Base-by-base conservation (phyloP, 2,329 filamentous ascomycete genomes). In the Septoria linicola region DNA sequence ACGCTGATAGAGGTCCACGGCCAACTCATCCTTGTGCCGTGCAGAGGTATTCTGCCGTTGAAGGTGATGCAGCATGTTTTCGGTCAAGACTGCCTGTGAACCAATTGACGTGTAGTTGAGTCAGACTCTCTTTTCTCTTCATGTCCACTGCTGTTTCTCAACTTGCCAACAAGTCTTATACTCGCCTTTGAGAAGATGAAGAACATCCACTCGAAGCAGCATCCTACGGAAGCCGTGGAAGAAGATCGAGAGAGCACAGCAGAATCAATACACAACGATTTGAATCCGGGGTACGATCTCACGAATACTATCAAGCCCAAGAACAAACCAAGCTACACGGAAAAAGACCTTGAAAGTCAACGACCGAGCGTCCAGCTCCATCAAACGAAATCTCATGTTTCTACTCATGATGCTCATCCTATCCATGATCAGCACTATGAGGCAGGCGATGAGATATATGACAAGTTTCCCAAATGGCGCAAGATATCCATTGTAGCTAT, bases 401-500 rank as follows among this genome's bases (percentile, higher is more conserved):
- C 64, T 2, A 65, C 63, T 8, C 66, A 69, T 43, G 66, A 69
- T 45, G 57, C 54, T 16, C 51, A 55, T 6, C 47, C 59, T 7
- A 49, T 51, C 13, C 59, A 61, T 31, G 58, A 66, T 23, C 49
- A 57, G 14, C 66, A 70, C 27, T 73, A 68, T 56, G 74, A 78
- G 51, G 59, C 66, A 35, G 73, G 75, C 47, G 77, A 80, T 30
- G 76, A 77, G 37, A 70, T 80, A 54, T 92, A 90, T 72, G 77
- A 84, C 61, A 77, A 78, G 14, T 78, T 90, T 54, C 78, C 83
- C 0, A 69, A 71, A 3, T 70, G 72, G 13, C 79, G 83, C 34
- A 93, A 92, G 68, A 65, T 76, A 2, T 63, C 82, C 54, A 87
- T 92, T 45, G 84, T 89, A 13, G 73, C 75, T 8, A 77, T 90